Evolutionary conservation across 2,329 filamentous ascomycete genomes (phyloP), one percentile per base, ranked within the genome.

Genomic region (Exophiala xenobiotica): DNA sequence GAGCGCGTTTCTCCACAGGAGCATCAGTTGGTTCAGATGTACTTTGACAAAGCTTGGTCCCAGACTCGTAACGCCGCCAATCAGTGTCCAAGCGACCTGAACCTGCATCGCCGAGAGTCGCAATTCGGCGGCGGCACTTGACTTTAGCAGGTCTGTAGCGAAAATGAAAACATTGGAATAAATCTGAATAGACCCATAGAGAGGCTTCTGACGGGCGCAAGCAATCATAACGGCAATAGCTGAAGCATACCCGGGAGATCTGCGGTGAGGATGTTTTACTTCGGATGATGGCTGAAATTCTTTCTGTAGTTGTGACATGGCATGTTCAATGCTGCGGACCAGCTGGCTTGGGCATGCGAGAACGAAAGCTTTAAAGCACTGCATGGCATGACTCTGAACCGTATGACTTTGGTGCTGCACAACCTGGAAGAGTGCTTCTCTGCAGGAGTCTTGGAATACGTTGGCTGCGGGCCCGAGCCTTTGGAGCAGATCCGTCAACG

Each of bases 21-120:
- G 75, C 49, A 99, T 82, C 18, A 99, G 78, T 65, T 99, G 93
- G 2, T 91, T 92, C 6, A 99, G 79, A 70, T 99, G 93, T 19
- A 97, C 97, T 72, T 99, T 99, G 69, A 97, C 92, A 68, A 99
- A 99, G 68, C 96, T 97, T 3, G 93, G 92, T 0, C 93, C 93
- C 1, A 99, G 79, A 0, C 91, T 90, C 92, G 97, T 97, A 48
- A 99, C 74, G 0, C 95, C 93, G 29, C 95, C 93, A 40, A 99
- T 95, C 51, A 99, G 75, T 41, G 95, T 95, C 92, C 93, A 99
- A 4, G 93, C 93, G 2, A 99, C 91, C 67, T 99, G 93, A 19
- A 99, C 90, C 65, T 99, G 93, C 1, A 90, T 96, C 63, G 89
- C 89, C 5, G 93, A 95, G 27, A 93, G 84, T 22, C 92, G 85